Evolutionary conservation across 129 eudicot genomes (phyloP), one percentile per base, ranked within the genome.

Genomic region (Solidago caesia): DNA sequence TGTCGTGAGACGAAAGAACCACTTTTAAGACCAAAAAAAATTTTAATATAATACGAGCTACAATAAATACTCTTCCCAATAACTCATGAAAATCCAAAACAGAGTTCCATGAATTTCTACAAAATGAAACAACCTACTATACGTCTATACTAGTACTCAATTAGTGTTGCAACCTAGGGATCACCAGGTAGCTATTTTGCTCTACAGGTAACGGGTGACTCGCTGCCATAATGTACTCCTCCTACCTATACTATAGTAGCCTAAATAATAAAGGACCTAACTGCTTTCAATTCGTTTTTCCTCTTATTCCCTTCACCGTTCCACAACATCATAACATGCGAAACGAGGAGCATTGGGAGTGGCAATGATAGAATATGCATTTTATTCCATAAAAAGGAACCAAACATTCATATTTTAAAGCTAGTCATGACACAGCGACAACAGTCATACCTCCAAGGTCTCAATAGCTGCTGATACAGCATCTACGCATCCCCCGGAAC

Each of bases 401-500:
- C 65, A 63, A 58, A 53, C 6, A 14, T 12, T 39, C 52, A 63
- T 1, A 15, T 15, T 55, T 47, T 7, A 10, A 9, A 42, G 46
- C 12, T 46, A 48, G 33, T 48, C 58, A 0, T 26, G 42, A n/a
- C 39, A 78, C 4, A 48, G 39, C 49, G n/a, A 15, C 58, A 67
- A 61, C 47, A 21, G 44, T 14, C 80, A 44, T 83, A 95, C 99
- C 97, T 95, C 97, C 81, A 95, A 80, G 12, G 84, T 82, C 79
- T 77, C 85, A 77, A 95, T 80, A 47, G 97, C 95, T 46, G 93
- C 92, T 8, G 77, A 82, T 47, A 89, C 99, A 74, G 97, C 97
- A 79, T 95, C 99, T 29, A 89, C 73, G 78, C 96, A 88, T 77
- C 86, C 82, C 56, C 96, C 87, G 5, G 87, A 72, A 25, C 85